Conservation (phyloP, 768 basidiomycete genomes). For the Crucibulum laeve region DNA sequence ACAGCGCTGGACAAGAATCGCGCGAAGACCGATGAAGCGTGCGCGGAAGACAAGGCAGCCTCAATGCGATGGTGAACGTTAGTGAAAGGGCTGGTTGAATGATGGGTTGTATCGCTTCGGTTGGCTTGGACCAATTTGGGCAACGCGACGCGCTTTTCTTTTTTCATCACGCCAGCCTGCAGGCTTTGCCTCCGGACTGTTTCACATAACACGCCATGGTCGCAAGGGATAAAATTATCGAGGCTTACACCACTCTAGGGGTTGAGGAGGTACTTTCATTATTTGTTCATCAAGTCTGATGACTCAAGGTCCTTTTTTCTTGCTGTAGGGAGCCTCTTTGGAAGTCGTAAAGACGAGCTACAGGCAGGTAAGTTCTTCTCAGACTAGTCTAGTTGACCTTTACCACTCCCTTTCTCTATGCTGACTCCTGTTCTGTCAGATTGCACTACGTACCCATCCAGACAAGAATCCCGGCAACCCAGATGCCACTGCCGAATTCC, state of each 20-base stretch:
- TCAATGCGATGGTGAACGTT: too few species aligned
- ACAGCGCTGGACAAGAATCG: too few species aligned
- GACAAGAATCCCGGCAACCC: slow-evolving; percentile 71
- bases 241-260: slow-evolving; percentile 42
- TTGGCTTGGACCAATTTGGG: slow-evolving; percentile 7
- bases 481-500: slow-evolving; percentile 66
- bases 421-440: slow-evolving; percentile 23
- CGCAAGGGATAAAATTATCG: slow-evolving; percentile 12
- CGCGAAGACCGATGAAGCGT: too few species aligned
- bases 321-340: slow-evolving; percentile 48
- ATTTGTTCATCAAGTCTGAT: not conserved
- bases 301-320: slow-evolving; percentile 7
- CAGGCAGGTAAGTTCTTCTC: slow-evolving; percentile 48
- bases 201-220: slow-evolving; percentile 5
- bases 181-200: slow-evolving; percentile 6
- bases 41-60: not conserved
- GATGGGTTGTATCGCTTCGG: too few species aligned
- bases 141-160: slow-evolving; percentile 15
- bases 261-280: slow-evolving; percentile 42
- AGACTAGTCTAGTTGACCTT: not conserved
- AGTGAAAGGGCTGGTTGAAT: too few species aligned
- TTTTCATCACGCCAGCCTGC: slow-evolving; percentile 7
- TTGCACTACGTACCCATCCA: slow-evolving; percentile 67
- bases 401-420: not conserved
- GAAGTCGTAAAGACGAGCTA: slow-evolving; percentile 67